Base-by-base conservation (phyloP, 345 rosid genomes). In the Garcia nutans region DNA sequence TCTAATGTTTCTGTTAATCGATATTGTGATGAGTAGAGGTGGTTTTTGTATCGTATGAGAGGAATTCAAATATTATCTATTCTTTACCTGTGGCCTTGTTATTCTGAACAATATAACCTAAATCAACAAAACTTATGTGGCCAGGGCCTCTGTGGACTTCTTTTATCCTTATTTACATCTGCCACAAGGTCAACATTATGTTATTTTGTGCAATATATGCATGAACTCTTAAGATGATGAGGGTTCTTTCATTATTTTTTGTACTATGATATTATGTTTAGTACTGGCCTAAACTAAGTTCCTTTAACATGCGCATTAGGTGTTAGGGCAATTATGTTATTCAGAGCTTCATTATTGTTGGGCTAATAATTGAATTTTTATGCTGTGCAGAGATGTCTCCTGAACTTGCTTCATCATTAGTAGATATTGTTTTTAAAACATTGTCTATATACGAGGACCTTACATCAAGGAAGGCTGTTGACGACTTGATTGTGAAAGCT, bases 391-490 rank as follows among this genome's bases (percentile, higher is more conserved):
- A 85, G 79, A 83, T 92, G 86, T 78, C 89, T 65, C 65, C 91
- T 26, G 98, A 96, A 68, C 23, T 84, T 73, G 85, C 87, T 3
- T 64, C 86, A 55, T 73, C 62, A 71, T 80, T 96, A 78, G 94
- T 92, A n/a, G 97, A 96, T 65, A 78, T 86, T 52, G 77, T 92
- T 81, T 96, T 96, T 79, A 84, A 80, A 74, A 96, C 99, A 23
- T 69, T 88, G 70, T 81, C 78, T 65, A 72, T 88, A n/a, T 93
- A 91, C 66, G 97, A 92, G 80, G 98, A 96, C 79, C 87, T 88
- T 45, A 80, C 81, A 69, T 92, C 97, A n/a, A 89, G 91, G 82
- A 87, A 77, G 78, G 98, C 96, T 56, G 97, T 96, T 19, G 97
- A 93, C 78, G 86, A 87, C 41, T 70, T 92, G 78, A 87, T 93